Conservation (phyloP, 176 grass and related monocot species). For the Poa pratensis region DNA sequence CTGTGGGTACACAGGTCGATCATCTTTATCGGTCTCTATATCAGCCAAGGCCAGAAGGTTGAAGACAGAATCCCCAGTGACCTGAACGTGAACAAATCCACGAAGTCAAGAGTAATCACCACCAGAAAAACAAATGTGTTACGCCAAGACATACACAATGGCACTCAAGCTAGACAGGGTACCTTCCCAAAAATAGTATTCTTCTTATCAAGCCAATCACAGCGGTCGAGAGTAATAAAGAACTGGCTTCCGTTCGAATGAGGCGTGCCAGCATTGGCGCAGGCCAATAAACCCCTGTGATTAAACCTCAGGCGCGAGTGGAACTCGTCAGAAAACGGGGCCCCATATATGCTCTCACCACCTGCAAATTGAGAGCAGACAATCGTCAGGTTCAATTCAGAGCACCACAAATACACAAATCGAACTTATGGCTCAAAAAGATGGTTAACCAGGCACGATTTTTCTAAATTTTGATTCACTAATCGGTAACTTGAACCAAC, state of each 20-base stretch:
- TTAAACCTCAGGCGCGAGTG: conserved; percentile 95
- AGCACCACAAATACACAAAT: neutral
- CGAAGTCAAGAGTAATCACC: conserved; percentile 20
- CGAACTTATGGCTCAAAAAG: neutral
- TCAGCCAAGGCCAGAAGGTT: conserved; percentile 87
- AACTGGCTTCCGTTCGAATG: conserved; percentile 97
- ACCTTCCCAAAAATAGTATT: conserved; percentile 98
- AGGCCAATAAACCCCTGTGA: conserved; percentile 91
- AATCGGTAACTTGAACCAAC: neutral
- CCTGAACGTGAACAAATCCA: conserved; percentile 46
- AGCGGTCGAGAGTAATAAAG: conserved; percentile 83
- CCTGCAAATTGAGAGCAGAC: conserved; percentile 48
- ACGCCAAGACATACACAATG: neutral
- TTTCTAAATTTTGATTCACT: neutral
- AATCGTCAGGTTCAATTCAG: conserved; percentile 32
- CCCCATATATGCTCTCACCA: conserved; percentile 95
- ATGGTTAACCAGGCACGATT: neutral
- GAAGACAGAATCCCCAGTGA: conserved; percentile 95
- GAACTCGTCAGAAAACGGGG: conserved; percentile 77
- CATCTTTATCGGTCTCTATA: conserved; percentile 91
- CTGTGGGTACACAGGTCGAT: conserved; percentile 74
- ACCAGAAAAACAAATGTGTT: conserved; percentile 9
- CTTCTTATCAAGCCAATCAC: conserved; percentile 93
- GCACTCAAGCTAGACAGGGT: neutral
- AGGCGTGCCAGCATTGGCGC: conserved; percentile 88